These are phyloP conservation scores for Astrephomene gubernaculifera DNA, from an alignment of 139 green algal genomes.

Conservation along the genomic window DNA sequence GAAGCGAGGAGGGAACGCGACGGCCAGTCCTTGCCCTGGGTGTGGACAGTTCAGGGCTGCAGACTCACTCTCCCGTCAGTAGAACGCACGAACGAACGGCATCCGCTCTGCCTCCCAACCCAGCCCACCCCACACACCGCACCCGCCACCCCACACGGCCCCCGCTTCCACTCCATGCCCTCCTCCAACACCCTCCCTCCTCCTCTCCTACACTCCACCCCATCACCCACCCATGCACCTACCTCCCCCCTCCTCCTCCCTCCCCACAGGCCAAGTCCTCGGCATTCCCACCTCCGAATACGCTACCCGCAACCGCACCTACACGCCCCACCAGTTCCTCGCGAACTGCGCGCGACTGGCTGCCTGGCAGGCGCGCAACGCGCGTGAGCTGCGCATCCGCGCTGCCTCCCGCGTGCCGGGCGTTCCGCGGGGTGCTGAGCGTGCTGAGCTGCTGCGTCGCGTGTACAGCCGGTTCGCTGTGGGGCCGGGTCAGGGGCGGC, in stretches of 20 bases:
- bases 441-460: conserved; percentile 12
- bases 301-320: neutral
- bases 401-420: neutral
- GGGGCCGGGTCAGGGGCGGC: conserved; percentile 11
- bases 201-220: neutral
- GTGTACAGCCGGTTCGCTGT: conserved; percentile 26
- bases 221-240: neutral
- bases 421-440: conserved; percentile 4
- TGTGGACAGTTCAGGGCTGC: no score
- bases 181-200: neutral
- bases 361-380: neutral
- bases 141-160: neutral
- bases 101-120: no score
- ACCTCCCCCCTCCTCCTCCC: neutral
- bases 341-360: conserved; percentile 12
- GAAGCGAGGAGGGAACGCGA: no score
- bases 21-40: no score
- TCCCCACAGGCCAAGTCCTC: conserved; percentile 21
- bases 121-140: no score
- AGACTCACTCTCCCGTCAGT: no score
- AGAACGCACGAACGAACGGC: no score
- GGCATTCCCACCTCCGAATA: neutral
- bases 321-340: conserved; percentile 38
- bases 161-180: neutral
- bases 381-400: conserved; percentile 10